Evolutionary conservation across 78 protist genomes (phyloP).

Genomic region (Dictyostelium citrinum): DNA sequence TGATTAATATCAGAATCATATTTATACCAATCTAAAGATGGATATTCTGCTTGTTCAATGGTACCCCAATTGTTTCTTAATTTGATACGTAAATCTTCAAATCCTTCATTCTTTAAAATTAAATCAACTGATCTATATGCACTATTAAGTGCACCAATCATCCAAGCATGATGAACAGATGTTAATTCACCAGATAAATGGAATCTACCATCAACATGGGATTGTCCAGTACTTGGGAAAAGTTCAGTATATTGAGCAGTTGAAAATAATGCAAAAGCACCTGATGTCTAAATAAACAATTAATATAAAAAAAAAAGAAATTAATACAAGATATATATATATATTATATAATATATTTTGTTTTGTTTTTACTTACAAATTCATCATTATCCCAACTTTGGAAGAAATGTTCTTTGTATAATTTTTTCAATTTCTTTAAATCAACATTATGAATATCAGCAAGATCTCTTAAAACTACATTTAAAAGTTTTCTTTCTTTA

Average conservation of each 20-base stretch:
- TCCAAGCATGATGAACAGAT: constrained; percentile 32
- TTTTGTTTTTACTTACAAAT: neutral
- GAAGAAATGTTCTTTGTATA: neutral
- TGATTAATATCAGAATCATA: neutral
- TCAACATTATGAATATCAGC: constrained; percentile 8
- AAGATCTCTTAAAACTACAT: neutral
- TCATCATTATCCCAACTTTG: constrained; percentile 12
- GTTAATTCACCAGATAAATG: constrained; percentile 30
- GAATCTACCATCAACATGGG: constrained; percentile 17
- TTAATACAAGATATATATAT: no score
- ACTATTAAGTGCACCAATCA: constrained; percentile 15
- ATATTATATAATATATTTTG: no score
- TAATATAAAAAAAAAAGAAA: no score
- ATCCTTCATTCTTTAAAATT: neutral
- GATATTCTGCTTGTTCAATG: neutral
- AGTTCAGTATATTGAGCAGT: constrained; percentile 8
- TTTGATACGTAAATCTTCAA: neutral
- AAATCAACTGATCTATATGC: constrained; percentile 37
- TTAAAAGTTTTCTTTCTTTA: neutral
- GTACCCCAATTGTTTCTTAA: constrained; percentile 23
- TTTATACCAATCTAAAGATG: neutral
- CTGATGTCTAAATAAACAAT: no score
- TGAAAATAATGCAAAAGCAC: constrained; percentile 25
- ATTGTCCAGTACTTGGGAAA: neutral
- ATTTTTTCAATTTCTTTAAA: neutral